Base-by-base conservation (phyloP, 78 protist genomes). In the Dictyostelium intermedium region DNA sequence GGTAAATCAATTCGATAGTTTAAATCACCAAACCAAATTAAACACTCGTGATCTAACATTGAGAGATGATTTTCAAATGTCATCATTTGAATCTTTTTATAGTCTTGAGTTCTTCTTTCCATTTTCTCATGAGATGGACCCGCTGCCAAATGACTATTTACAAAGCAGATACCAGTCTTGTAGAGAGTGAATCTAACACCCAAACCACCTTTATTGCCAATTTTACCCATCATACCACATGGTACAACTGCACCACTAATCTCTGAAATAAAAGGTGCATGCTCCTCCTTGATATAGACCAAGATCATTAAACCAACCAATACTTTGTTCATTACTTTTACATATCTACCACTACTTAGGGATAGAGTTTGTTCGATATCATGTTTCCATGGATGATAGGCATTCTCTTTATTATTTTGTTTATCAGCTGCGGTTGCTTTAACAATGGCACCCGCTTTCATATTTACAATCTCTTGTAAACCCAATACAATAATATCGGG, bases 351-450 rank as follows among this genome's bases (percentile, higher is more conserved):
- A 30, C 66, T 41, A 30, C 25, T 5, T 2, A 69, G 82, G 32
- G 94, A n/a, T 1, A 89, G 74, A 14, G 94, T 89, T 50, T 89
- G 85, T 47, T 89, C 94, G 23, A 89, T 89, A n/a, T 89, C 94
- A 47, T 89, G 86, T 69, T 89, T 89, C 94, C 94, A 89, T 45
- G 94, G 94, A 80, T 89, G 94, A 70, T 89, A 80, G 1, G 94
- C 85, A 37, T 89, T 89, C 34, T 89, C 94, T 45, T 70, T 78
- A 60, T 89, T 89, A 34, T 81, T 78, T 47, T 70, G 45, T 69
- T 80, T 80, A 27, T 89, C 94, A 4, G 72, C 87, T 23, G 94
- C 94, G 1, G 94, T 89, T 43, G 94, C 94, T 11, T 89, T 89
- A 27, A 89, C 94, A 2, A 89, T 89, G 1, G 94, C 79, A 50